Evolutionary conservation across 2,329 filamentous ascomycete species (phyloP), one percentile per base, ranked within the genome.

Genomic region (Colletotrichum tofieldiae): DNA sequence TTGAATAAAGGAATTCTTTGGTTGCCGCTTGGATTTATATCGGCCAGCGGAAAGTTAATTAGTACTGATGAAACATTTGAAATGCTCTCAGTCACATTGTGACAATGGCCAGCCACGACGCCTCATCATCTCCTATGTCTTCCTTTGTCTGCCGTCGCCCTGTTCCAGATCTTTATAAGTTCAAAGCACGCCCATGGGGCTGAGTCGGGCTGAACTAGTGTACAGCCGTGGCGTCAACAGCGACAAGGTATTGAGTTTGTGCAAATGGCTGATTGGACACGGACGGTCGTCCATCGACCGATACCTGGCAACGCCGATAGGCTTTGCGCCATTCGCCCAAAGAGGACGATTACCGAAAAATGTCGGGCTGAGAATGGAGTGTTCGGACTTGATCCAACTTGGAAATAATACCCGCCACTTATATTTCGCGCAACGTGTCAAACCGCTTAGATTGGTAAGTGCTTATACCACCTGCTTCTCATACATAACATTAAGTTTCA

Each of bases 41-140:
- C 12, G 5, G 5, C 26, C 43, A 37, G 16, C 41, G 26, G 52
- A 37, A 71, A 55, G 37, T 37, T 26, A 35, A 45, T 43, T 63
- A 63, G 64, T 35, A 64, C 68, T 71, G 58, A 59, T 41, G n/a
- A 26, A 37, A 59, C 43, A 63, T 58, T 69, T 45, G 59, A 20
- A 63, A 29, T 52, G 26, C 59, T 29, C 16, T 8, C 29, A 68
- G 69, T 65, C 65, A 69, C 14, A 59, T 47, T n/a, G 47, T 23
- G 35, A 18, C 14, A 29, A 14, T n/a, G 41, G 9, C 69, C 59
- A 64, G 69, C 64, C 52, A 59, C 18, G 8, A 35, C 59, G 65
- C 59, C 65, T 69, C 65, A 59, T 47, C 59, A 64, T 72, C 58
- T 63, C 59, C 14, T 35, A 26, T 43, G 37, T n/a, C 20, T 23